Evolutionary conservation across 2,329 filamentous ascomycete species (phyloP).

Genomic region (Zymoseptoria brevis): DNA sequence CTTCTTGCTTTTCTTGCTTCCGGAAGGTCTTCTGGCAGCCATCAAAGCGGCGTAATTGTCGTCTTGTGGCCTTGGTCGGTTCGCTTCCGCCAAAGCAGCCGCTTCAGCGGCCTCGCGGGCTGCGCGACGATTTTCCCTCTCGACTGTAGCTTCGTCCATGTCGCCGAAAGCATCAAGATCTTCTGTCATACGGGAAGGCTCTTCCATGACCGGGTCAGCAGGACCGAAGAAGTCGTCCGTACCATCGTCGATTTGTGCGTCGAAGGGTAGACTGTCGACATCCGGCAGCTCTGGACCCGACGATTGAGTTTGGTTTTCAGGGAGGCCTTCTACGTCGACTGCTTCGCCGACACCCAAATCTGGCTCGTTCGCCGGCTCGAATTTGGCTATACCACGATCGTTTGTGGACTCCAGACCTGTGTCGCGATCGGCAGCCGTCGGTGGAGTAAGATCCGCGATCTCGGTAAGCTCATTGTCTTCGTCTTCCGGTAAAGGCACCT

Average conservation of each 20-base stretch:
- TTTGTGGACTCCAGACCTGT: background rate
- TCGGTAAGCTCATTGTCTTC: background rate
- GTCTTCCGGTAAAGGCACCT: background rate
- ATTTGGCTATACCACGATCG: background rate
- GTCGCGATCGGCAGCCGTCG: background rate
- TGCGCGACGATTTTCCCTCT: background rate
- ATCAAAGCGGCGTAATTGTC: background rate
- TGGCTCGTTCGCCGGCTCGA: background rate
- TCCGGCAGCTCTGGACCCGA: slow-evolving; percentile 1
- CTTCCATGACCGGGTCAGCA: slow-evolving; percentile 8
- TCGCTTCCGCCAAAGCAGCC: slow-evolving; percentile 9
- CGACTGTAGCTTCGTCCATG: background rate
- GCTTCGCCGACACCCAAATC: background rate
- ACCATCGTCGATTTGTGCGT: background rate
- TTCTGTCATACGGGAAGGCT: slow-evolving; percentile 12
- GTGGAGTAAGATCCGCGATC: background rate
- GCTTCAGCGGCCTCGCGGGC: background rate
- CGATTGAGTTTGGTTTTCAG: background rate
- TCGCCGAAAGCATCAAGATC: slow-evolving; percentile 14
- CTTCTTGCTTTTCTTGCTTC: background rate
- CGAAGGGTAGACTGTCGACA: background rate
- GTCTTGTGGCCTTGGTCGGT: background rate
- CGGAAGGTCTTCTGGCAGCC: background rate
- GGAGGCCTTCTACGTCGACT: background rate
- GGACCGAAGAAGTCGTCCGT: background rate